Evolutionary conservation across 352 stramenopile species (phyloP), one percentile per base, ranked within the genome.

Genomic region (Phytophthora rubi): DNA sequence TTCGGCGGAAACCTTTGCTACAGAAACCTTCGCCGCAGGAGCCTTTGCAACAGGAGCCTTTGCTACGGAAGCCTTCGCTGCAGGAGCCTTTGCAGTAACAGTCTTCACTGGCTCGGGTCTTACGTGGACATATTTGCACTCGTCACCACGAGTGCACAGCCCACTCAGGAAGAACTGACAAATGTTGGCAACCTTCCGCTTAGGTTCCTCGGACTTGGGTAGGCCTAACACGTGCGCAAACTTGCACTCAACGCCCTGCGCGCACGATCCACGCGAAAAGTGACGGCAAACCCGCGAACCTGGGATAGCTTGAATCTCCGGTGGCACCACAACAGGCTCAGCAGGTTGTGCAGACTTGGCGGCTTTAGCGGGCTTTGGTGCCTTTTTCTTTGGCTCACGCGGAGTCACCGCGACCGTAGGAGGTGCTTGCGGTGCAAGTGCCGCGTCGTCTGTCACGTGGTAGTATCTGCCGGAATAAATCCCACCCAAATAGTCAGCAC

Each of bases 131-230:
- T 74, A 92, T 47, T 53, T 68, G 65, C 85, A 92, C 55, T 75
- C 60, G 16, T 87, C 79, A 0, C 82, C 85, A 54, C 82, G 85
- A 28, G 65, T 73, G 58, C 85, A 92, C 26, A 80, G 56, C 10
- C 81, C 82, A n/a, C 65, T 82, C 9, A 76, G 70, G 49, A 82
- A 89, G 57, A 78, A 92, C 6, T 73, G 64, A 55, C 85, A 92
- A 15, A 68, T 62, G 18, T 63, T 58, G 33, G 76, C 80, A 56
- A 62, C 66, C 21, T 80, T 79, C 7, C 37, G 65, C 9, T 68
- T 59, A n/a, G 57, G 60, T 28, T 53, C 21, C 0, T 32, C 35
- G 1, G 63, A 33, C 26, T 68, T 62, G 0, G 55, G 35, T n/a
- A 69, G 51, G 0, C 80, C 82, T 8, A 84, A 48, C 7, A 90